Evolutionary conservation across 495 filamentous ascomycete species (phyloP), one percentile per base, ranked within the genome.

Genomic region (Penicillium maclennaniae): DNA sequence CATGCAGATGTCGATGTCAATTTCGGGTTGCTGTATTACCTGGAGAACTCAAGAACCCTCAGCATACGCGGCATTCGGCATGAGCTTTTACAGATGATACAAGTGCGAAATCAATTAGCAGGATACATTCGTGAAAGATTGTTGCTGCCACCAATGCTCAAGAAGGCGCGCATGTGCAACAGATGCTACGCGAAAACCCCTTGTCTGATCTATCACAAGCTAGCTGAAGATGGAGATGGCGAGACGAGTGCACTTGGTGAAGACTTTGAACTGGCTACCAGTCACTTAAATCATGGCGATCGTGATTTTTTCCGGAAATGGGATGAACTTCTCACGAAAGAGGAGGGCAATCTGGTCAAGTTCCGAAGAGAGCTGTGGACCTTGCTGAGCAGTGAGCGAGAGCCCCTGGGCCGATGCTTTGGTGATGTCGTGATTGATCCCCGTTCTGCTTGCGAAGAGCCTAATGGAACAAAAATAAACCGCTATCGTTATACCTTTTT

Each of bases 171-270:
- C 62, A 77, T 84, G 27, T 98, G 93, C 61, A 82, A 74, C 19
- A 85, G 79, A 51, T 98, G 93, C 63, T 98, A 95, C 67, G 90
- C 90, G 2, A 88, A 90, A 68, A 82, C 83, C 3, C 72, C 91
- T 16, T 98, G 93, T 63, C 93, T 97, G 62, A 83, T 95, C 46
- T 98, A 97, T 61, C 91, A 98, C 67, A 93, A 88, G 55, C 82
- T 97, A n/a, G 78, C 83, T 0, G 93, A 97, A 59, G 81, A 85
- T 58, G 93, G 93, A 1, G 79, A 87, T 57, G 84, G 87, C 25
- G 87, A 93, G 60, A 86, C 86, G 5, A 93, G 88, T 53, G 85
- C 83, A 10, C 76, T 91, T 43, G 82, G 83, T 51, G 78, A 86
- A 1, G 83, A 87, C 54, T 95, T 95, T 53, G 84, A 87, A 16